Base-by-base conservation (phyloP, 108 stramenopile genomes). In the Nitzschia palea region DNA sequence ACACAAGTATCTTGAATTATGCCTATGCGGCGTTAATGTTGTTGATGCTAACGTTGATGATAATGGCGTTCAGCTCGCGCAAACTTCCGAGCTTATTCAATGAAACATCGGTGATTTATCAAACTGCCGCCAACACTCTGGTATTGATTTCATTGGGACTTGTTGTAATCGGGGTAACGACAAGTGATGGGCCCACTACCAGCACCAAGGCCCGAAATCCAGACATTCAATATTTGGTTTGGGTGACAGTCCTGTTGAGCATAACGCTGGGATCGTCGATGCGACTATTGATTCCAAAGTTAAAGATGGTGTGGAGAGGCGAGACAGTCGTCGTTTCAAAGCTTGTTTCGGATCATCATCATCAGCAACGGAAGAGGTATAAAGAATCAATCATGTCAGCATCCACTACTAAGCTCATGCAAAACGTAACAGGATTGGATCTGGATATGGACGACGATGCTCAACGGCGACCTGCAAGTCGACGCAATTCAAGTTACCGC, bases 11-110 rank as follows among this genome's bases (percentile, higher is more conserved):
- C 33, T n/a, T 35, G 55, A 32, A 9, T 1, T 56, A 56, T 35
- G 12, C 32, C 1, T 3, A 15, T n/a, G 27, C 1, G 26, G 22
- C 17, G 32, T 1, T 56, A 32, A 17, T 56, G 32, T 32, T 32
- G 2, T 32, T 56, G 31, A 56, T 56, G 17, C 5, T 73, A 4
- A 43, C 42, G 4, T 30, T 73, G 15, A 26, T 78, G 33, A 26
- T 59, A 14, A 50, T 73, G 65, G 71, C 77, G 0, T 62, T 36
- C 43, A 22, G 17, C 0, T 42, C 66, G 0, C 45, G 71, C 23
- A 60, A 71, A 22, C 51, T 78, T 12, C 77, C 77, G 15, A 61
- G 58, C 47, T 35, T 78, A 2, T 57, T 78, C 44, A 78, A 78
- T 63, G 77, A 78, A 56, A 32, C 55, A 15, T 33, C 31, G 12